Evolutionary conservation across 352 stramenopile species (phyloP).

Genomic region (Bremia lactucae): DNA sequence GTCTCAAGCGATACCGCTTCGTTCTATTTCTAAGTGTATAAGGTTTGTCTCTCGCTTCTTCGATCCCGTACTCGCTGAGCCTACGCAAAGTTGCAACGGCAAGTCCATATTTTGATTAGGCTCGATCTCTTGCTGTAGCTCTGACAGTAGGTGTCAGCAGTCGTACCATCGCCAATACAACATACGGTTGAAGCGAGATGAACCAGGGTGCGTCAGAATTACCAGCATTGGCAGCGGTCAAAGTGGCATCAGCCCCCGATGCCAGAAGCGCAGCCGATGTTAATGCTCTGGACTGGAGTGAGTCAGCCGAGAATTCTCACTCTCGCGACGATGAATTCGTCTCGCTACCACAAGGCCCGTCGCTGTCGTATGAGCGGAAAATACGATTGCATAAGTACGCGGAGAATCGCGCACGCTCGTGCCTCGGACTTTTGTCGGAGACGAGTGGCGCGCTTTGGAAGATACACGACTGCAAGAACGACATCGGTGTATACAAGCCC

Average conservation of each 20-base stretch:
- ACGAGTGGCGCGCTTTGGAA: slow-evolving; percentile 76
- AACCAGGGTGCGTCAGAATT: slow-evolving; percentile 6
- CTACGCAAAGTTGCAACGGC: too few relatives aligned
- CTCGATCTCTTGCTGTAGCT: neutral
- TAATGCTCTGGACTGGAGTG: slow-evolving; percentile 42
- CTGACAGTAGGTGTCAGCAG: slow-evolving; percentile 1
- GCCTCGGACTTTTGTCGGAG: slow-evolving; percentile 56
- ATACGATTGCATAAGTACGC: slow-evolving; percentile 79
- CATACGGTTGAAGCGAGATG: slow-evolving; percentile 4
- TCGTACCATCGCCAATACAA: neutral
- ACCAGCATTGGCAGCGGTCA: slow-evolving; percentile 1
- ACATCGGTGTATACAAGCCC: slow-evolving; percentile 76
- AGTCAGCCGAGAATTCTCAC: slow-evolving; percentile 51
- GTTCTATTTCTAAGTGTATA: slow-evolving; percentile 1
- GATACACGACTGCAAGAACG: slow-evolving; percentile 67
- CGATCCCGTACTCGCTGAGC: neutral
- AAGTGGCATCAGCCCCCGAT: slow-evolving; percentile 1
- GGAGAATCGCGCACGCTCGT: slow-evolving; percentile 74
- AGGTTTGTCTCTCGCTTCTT: neutral
- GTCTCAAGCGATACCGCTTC: slow-evolving; percentile 1
- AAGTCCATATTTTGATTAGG: too few relatives aligned
- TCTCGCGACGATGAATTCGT: slow-evolving; percentile 49
- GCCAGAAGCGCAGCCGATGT: slow-evolving; percentile 2
- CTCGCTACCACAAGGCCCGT: slow-evolving; percentile 47
- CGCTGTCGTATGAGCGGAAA: slow-evolving; percentile 76